phyloP scores from a whole-genome alignment of 2,329 filamentous ascomycete genomes.

The Ophiosphaerella korrae region DNA sequence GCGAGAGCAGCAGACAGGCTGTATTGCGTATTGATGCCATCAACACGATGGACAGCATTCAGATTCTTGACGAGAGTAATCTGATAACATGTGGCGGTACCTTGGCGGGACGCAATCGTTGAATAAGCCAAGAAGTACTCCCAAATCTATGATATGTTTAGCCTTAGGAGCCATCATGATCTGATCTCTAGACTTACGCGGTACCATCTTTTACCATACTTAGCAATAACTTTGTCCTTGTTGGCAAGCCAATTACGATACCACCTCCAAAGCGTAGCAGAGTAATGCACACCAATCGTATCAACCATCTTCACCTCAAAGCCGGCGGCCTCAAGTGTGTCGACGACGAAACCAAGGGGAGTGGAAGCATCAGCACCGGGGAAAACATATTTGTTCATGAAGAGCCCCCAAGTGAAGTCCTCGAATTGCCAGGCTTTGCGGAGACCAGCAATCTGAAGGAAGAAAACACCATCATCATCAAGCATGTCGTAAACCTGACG shows the following conservation, averaged over 20 bases:
- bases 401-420: conserved; percentile 96
- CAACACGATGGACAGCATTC: conserved; percentile 81
- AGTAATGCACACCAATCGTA: conserved; percentile 96
- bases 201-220: conserved; percentile 96
- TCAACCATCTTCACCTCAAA: conserved; percentile 92
- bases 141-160: conserved; percentile 70
- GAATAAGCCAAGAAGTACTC: conserved; percentile 88
- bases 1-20: conserved; percentile 69
- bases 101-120: conserved; percentile 82
- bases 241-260: conserved; percentile 98
- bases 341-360: conserved; percentile 84
- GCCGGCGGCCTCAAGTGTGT: conserved; percentile 81
- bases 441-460: conserved; percentile 92
- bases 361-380: conserved; percentile 95
- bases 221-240: conserved; percentile 86
- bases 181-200: conserved; percentile 64
- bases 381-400: conserved; percentile 99
- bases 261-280: conserved; percentile 95
- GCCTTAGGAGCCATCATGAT: neutral
- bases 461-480: conserved; percentile 94
- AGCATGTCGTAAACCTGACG: conserved; percentile 93
- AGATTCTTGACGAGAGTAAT: conserved; percentile 88
- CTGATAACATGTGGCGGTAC: conserved; percentile 84
- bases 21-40: conserved; percentile 73
- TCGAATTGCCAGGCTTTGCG: conserved; percentile 97